Base-by-base conservation (phyloP, 2,329 filamentous ascomycete genomes). In the Ophiostoma pallidulum region DNA sequence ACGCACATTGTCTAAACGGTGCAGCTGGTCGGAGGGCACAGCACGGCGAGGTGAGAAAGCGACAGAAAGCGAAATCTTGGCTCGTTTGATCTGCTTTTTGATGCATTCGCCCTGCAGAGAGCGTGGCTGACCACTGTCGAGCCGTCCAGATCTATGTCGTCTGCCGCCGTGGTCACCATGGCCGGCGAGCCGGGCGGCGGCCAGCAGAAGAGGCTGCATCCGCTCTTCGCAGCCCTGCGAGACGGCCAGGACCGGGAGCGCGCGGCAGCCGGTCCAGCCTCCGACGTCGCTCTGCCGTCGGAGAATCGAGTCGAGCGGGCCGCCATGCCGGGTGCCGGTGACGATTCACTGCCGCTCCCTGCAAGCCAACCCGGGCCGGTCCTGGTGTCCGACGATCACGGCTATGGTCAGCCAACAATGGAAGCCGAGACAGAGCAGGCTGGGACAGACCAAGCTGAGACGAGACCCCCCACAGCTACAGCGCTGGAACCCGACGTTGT, bases 191-290 rank as follows among this genome's bases (percentile, higher is more conserved):
- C 59, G 48, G 53, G 62, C 45, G 59, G 57, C 51, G 65, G 43
- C 19, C 53, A 40, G 42, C 43, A 51, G 20, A 71, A 68, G 56
- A 75, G 73, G 53, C 57, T 78, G 32, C 76, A 79, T 54, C 75
- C 76, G 16, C 77, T 79, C 62, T 78, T 79, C 57, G 57, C 57
- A 1, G 53, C 63, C 2, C 60, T 62, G 20, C 60, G 56, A 50
- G 41, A 49, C 32, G 19, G 36, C 44, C 33, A 51, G 31, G 44
- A 6, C 56, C 54, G 49, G 40, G 12, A 40, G 14, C 9, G 10
- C 8, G n/a, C n/a, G 29, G 24, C 24, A 28, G 24, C 6, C 5
- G 24, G 10, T 10, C 6, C 24, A 10, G 10, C 6, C 5, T 10
- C 24, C 24, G 24, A 28, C 6, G 24, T 28, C 24, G 6, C 4